Conservation (phyloP, 345 rosid genomes). For the Arabidopsis suecica region DNA sequence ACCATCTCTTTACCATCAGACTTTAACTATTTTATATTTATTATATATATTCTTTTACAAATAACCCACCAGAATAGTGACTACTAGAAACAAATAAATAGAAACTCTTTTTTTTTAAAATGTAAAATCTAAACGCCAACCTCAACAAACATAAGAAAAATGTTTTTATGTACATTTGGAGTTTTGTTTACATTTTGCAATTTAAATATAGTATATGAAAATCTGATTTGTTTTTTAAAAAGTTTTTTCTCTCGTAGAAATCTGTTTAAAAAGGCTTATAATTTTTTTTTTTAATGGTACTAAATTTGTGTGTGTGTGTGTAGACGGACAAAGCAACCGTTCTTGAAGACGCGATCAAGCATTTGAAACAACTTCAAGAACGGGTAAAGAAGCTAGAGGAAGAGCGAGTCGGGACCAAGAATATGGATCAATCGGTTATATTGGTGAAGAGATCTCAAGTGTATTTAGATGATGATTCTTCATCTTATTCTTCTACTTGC, state of each 20-base stretch:
- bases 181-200: not conserved
- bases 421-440: conserved; percentile 63
- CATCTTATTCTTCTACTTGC: conserved; percentile 55
- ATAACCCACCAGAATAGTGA: not conserved
- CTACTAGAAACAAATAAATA: no score
- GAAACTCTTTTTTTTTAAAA: not conserved
- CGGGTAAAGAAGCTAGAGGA: conserved; percentile 57
- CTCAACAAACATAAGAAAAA: not conserved
- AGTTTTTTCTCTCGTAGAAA: not conserved
- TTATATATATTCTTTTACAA: not conserved
- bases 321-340: conserved; percentile 63
- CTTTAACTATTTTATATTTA: not conserved
- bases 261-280: not conserved
- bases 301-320: not conserved
- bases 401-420: conserved; percentile 47
- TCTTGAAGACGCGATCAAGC: conserved; percentile 74
- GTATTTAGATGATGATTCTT: conserved; percentile 50
- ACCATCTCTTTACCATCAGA: conserved; percentile 21
- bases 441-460: conserved; percentile 61
- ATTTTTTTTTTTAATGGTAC: not conserved
- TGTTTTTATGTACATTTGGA: not conserved
- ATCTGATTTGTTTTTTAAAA: not conserved
- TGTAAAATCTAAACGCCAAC: not conserved
- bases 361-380: conserved; percentile 75
- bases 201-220: not conserved